Base-by-base conservation (phyloP, 2,329 filamentous ascomycete genomes). In the Arthrobotrys megalospora region DNA sequence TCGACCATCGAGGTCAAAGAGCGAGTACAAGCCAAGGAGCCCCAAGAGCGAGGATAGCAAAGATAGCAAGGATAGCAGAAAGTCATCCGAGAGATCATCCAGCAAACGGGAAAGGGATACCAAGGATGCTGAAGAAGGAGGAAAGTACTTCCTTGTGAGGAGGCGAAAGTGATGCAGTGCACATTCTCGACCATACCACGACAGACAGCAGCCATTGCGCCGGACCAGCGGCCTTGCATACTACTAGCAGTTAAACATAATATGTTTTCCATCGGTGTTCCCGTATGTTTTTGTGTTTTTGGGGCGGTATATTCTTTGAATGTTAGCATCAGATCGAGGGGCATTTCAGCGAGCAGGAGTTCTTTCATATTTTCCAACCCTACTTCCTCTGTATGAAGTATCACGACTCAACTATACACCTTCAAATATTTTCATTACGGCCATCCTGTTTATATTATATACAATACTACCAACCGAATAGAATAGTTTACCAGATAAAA, bases 291-390 rank as follows among this genome's bases (percentile, higher is more conserved):
- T 52, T 67, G 48, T 60, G 5, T 41, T 5, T 47, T 58, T 43
- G 14, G 73, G 72, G 62, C 38, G 73, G 73, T n/a, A 48, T 62
- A 38, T 53, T 60, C 21, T 64, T 55, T 63, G n/a, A 12, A 41
- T 69, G 28, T 41, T 55, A 32, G 36, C n/a, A 36, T 41, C 24
- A 55, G 34, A 62, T 65, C 28, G 63, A 66, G 28, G 32, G 36
- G 41, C 41, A 63, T 76, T 68, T 64, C 53, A 78, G 75, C 72
- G 65, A 72, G 52, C 75, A 72, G 75, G 75, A 72, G 75, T 78
- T 68, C 32, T 63, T 68, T 34, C n/a, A 53, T 71, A 43, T 41
- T 67, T 58, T 34, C 36, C 41, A 24, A 38, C 19, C 16, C 4
- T 50, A 8, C 47, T n/a, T 52, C 47, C 7, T 45, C 48, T 21